Conservation (phyloP, 2,329 filamentous ascomycete species). For the Exserohilum turcica region DNA sequence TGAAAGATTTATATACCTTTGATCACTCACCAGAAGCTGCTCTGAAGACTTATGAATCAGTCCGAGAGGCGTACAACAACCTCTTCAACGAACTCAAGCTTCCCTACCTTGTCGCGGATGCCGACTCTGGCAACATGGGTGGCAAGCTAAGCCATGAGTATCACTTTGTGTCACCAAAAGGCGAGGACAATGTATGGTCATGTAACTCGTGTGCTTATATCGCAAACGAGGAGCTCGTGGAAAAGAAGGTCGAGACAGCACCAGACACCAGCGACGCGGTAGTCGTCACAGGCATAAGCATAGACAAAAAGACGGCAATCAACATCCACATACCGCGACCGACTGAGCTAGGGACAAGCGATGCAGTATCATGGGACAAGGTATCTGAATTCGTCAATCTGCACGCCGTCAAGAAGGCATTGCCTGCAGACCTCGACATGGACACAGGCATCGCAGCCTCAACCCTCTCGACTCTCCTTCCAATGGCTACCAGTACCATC, state of each 20-base stretch:
- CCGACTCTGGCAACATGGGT: conserved; percentile 95
- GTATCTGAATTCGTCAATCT: conserved; percentile 56
- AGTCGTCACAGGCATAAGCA: conserved; percentile 68
- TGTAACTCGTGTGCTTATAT: conserved; percentile 76
- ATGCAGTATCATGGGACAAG: conserved; percentile 18
- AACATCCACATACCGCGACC: conserved; percentile 55
- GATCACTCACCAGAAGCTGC: conserved; percentile 72
- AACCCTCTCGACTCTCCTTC: conserved; percentile 28
- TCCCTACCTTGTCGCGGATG: conserved; percentile 82
- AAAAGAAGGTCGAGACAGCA: conserved; percentile 35
- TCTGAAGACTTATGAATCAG: conserved; percentile 76
- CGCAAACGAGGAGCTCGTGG: conserved; percentile 86
- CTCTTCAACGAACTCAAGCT: conserved; percentile 84
- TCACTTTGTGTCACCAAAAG: conserved; percentile 77
- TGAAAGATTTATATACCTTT: conserved; percentile 99
- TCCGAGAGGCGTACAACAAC: conserved; percentile 72
- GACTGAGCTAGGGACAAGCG: neutral
- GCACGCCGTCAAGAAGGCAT: conserved; percentile 67
- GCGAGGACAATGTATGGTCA: conserved; percentile 82
- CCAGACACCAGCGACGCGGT: conserved; percentile 18
- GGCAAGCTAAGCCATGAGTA: conserved; percentile 94
- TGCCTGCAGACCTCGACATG: conserved; percentile 61
- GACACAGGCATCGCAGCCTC: conserved; percentile 68
- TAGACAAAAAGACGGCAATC: conserved; percentile 70
- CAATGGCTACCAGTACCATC: conserved; percentile 18